Conservation (phyloP, 495 filamentous ascomycete genomes). For the Hyaloscypha variabilis region DNA sequence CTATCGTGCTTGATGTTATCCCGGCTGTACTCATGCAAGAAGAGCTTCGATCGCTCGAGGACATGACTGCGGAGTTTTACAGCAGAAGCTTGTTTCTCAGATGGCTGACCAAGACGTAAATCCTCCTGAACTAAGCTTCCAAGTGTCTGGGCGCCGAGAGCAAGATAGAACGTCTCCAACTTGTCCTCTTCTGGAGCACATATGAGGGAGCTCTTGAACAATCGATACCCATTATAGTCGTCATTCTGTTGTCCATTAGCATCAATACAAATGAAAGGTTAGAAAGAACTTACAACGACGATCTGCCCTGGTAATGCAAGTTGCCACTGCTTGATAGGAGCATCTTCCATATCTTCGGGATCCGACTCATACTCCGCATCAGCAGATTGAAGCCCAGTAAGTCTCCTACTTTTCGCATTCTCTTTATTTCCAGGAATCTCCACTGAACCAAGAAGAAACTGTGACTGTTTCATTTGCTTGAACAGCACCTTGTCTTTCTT, state of each 20-base stretch:
- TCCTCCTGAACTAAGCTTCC: conserved; percentile 64
- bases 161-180: conserved; percentile 81
- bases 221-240: conserved; percentile 79
- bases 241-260: conserved; percentile 50
- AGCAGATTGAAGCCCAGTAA: conserved; percentile 26
- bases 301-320: conserved; percentile 70
- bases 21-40: conserved; percentile 68
- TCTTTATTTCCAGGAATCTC: conserved; percentile 60
- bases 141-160: conserved; percentile 61
- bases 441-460: conserved; percentile 78
- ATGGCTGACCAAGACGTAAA: conserved; percentile 51
- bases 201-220: conserved; percentile 80
- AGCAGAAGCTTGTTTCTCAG: conserved; percentile 48
- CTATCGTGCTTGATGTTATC: conserved; percentile 79
- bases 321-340: conserved; percentile 74
- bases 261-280: neutral
- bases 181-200: conserved; percentile 86
- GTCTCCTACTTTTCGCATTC: conserved; percentile 29
- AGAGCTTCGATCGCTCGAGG: conserved; percentile 82
- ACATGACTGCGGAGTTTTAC: conserved; percentile 74
- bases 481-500: conserved; percentile 79
- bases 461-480: conserved; percentile 71
- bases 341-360: conserved; percentile 68
- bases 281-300: conserved; percentile 52
- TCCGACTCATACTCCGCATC: conserved; percentile 46